Percentiles rank a stretch among this genome's conserved stretches.
phyloP scores from a whole-genome alignment of 768 basidiomycete genomes.

The Lactifluus volemus region DNA sequence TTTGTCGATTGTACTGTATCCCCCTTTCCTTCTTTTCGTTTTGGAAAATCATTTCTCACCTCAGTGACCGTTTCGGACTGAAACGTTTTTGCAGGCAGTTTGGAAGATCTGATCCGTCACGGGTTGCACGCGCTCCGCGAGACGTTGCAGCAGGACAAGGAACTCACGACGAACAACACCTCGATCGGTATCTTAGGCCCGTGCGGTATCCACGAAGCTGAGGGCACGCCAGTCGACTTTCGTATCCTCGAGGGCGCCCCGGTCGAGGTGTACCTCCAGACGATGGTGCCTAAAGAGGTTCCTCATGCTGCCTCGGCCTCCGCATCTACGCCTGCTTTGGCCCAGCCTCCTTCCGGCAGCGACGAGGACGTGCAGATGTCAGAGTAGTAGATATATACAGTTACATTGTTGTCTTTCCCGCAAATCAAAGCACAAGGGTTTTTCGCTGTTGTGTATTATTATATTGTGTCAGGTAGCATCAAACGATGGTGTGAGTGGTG shows the following conservation, averaged over 20 bases:
- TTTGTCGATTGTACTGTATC: constrained; percentile 63
- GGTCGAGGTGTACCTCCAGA: constrained; percentile 65
- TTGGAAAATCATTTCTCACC: neutral
- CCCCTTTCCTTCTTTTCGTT: neutral
- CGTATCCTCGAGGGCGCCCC: constrained; percentile 80
- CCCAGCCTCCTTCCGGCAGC: constrained; percentile 30
- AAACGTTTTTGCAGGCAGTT: constrained; percentile 42
- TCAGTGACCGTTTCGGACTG: neutral
- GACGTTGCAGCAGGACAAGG: constrained; percentile 98
- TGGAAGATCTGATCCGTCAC: constrained; percentile 86
- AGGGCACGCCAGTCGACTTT: constrained; percentile 48
- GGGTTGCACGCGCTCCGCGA: constrained; percentile 93
- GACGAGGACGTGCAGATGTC: constrained; percentile 87
- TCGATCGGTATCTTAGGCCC: constrained; percentile 90
- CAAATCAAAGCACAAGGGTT: neutral
- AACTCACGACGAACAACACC: constrained; percentile 87
- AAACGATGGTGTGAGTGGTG: neutral
- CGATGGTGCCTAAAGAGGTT: constrained; percentile 64
- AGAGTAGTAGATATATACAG: constrained; percentile 33
- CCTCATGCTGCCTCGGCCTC: constrained; percentile 28
- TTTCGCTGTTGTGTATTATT: neutral
- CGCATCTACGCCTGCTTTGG: constrained; percentile 32
- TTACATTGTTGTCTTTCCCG: neutral
- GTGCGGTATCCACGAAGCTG: constrained; percentile 45
- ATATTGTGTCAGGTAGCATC: neutral